A percentile compares a stretch with the other conserved stretches of the same genome.
Conservation (phyloP, 1,284 basidiomycete genomes). For the Trametes pubescens region DNA sequence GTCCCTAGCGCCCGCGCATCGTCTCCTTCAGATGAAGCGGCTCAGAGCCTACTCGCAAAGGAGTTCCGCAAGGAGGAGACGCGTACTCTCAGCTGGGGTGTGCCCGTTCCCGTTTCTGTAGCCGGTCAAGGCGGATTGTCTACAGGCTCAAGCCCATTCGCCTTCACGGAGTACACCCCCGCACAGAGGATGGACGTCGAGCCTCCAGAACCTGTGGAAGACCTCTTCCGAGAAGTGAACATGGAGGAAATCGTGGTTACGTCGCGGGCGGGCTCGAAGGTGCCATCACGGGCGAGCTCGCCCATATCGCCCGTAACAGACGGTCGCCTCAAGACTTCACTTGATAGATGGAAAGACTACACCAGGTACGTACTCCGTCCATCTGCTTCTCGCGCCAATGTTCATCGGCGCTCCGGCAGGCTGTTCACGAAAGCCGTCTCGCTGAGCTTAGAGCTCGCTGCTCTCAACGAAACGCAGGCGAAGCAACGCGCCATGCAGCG, state of each 20-base stretch:
- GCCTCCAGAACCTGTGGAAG: constrained; percentile 5
- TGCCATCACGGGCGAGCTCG: constrained; percentile 5
- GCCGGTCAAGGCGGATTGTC: constrained; percentile 16
- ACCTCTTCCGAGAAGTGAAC: constrained; percentile 3
- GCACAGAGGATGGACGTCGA: constrained; percentile 21
- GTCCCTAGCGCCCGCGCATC: background rate
- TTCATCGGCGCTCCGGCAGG: constrained; percentile 18
- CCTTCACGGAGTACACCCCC: constrained; percentile 23
- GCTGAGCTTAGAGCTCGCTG: constrained; percentile 12
- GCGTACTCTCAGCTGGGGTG: constrained; percentile 24
- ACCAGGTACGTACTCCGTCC: constrained; percentile 16
- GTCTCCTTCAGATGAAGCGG: constrained; percentile 13
- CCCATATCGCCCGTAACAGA: background rate
- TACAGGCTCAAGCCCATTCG: constrained; percentile 23
- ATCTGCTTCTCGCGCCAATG: no score
- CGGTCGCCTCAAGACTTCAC: background rate
- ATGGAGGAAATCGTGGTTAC: constrained; percentile 8
- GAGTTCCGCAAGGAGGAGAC: constrained; percentile 11
- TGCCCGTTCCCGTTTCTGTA: constrained; percentile 11
- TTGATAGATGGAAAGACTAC: constrained; percentile 25
- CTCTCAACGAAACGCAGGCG: constrained; percentile 15
- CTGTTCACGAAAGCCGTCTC: constrained; percentile 23
- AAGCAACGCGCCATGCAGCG: constrained; percentile 20
- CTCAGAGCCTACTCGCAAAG: background rate
- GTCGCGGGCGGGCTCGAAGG: constrained; percentile 1